Percentiles rank a stretch among this genome's conserved stretches.
Evolutionary conservation across 2,329 filamentous ascomycete genomes (phyloP).

Genomic region (Neonectria coccinea): DNA sequence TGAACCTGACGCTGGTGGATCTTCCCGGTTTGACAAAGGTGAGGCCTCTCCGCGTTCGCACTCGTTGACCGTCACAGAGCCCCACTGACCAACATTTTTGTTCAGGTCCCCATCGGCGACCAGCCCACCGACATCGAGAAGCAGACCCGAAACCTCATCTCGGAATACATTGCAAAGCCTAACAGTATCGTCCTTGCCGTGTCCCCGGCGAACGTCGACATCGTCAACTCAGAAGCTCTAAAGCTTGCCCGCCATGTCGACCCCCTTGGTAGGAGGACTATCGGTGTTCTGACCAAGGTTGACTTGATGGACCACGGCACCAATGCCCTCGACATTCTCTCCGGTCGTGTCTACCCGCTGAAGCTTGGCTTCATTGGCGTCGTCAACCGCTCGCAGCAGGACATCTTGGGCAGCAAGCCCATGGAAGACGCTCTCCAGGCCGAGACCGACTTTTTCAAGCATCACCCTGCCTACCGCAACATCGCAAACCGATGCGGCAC

Average conservation of each 20-base stretch:
- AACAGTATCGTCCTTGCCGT: constrained; percentile 98
- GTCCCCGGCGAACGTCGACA: constrained; percentile 96
- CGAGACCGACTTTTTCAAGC: constrained; percentile 94
- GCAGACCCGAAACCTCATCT: constrained; percentile 94
- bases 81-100: constrained; percentile 35
- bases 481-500: constrained; percentile 95
- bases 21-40: constrained; percentile 96
- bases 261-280: constrained; percentile 91
- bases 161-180: constrained; percentile 98
- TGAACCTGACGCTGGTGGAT: constrained; percentile 96
- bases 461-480: constrained; percentile 96
- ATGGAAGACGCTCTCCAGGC: constrained; percentile 90
- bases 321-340: constrained; percentile 97
- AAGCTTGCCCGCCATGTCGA: constrained; percentile 98
- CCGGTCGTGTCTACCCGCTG: constrained; percentile 93
- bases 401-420: constrained; percentile 96
- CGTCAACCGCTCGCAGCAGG: constrained; percentile 97
- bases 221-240: constrained; percentile 97
- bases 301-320: constrained; percentile 99
- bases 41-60: constrained; percentile 40
- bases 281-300: constrained; percentile 95
- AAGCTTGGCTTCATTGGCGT: constrained; percentile 99
- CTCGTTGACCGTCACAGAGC: constrained; percentile 27
- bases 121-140: constrained; percentile 99
- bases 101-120: constrained; percentile 92